Conservation (phyloP, 2,329 filamentous ascomycete genomes). For the Atkinsonella hypoxylon region DNA sequence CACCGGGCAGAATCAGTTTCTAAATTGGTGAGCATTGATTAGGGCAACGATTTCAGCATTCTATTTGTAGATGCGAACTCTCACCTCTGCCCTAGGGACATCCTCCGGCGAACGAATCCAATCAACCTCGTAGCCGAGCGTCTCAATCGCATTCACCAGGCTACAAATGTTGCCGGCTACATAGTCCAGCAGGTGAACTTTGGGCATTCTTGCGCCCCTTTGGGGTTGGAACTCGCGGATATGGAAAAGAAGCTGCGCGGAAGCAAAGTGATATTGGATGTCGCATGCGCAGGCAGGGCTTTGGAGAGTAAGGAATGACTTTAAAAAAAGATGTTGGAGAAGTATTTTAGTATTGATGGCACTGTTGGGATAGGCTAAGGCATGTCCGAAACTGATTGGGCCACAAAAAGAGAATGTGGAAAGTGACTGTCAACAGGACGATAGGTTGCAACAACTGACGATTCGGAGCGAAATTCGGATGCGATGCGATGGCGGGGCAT, state of each 20-base stretch:
- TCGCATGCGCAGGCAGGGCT: not conserved
- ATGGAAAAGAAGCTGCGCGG: not conserved
- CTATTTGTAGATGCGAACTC: slow-evolving; percentile 6
- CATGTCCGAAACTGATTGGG: not conserved
- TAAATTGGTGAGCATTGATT: slow-evolving; percentile 24
- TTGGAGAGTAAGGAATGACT: too few relatives aligned
- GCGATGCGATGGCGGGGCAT: slow-evolving; percentile 16
- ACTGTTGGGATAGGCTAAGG: not conserved
- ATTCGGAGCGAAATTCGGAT: slow-evolving; percentile 7
- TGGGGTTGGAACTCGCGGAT: not conserved
- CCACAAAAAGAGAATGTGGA: not conserved
- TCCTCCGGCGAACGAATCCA: slow-evolving; percentile 83
- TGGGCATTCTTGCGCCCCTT: slow-evolving; percentile 51
- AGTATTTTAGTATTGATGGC: not conserved
- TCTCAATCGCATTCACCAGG: slow-evolving; percentile 94
- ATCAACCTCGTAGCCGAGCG: slow-evolving; percentile 82
- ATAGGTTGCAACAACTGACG: not conserved
- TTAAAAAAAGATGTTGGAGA: too few relatives aligned
- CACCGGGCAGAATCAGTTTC: slow-evolving; percentile 91
- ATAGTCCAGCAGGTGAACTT: slow-evolving; percentile 71
- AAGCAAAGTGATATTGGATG: not conserved
- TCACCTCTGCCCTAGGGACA: slow-evolving; percentile 70
- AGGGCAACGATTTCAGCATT: not conserved
- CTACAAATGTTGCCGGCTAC: slow-evolving; percentile 94
- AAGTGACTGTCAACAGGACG: slow-evolving; percentile 5